Evolutionary conservation across 2,329 filamentous ascomycete genomes (phyloP), one percentile per base, ranked within the genome.

Genomic region (Aspergillus sergii): DNA sequence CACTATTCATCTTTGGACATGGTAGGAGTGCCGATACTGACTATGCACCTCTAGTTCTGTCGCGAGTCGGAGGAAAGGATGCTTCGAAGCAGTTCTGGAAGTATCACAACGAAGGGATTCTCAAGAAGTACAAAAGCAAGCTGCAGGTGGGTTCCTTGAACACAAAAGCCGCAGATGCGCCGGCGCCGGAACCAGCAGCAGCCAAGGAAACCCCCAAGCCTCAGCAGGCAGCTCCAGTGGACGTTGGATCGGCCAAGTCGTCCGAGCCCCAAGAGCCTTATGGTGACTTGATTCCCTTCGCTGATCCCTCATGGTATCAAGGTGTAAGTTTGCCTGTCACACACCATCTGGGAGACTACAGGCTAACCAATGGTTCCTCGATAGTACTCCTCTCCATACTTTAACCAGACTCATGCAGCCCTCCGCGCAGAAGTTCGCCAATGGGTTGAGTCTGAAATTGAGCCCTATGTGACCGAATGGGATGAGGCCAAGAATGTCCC

Each of bases 301-400:
- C 88, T 32, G 95, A 99, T 73, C 95, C 95, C 14, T 88, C 87
- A 54, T 99, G 95, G 95, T 97, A 97, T 80, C 94, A 97, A 79
- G 90, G 89, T 69, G 93, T 96, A 84, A 79, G 92, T 83, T 58
- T 57, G 21, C 14, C 12, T 10, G 14, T 14, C n/a, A 14, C 10
- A 28, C 3, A 53, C 14, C 16, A 21, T 45, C 1, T 1, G 4
- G 23, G 48, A 50, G 21, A 32, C 4, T 16, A 28, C 21, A 23
- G n/a, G 46, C 61, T 60, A 53, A 66, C 70, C 41, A 66, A 9
- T 46, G 26, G 50, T 32, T 67, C 59, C 34, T 30, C 62, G 14
- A 36, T 48, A 96, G 91, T 96, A 97, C 81, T 92, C 96, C 82
- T 97, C 94, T 1, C 93, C 94, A 32, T 98, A 97, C 86, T 96